Conservation (phyloP, 768 basidiomycete species). For the Tephrocybe sp. region DNA sequence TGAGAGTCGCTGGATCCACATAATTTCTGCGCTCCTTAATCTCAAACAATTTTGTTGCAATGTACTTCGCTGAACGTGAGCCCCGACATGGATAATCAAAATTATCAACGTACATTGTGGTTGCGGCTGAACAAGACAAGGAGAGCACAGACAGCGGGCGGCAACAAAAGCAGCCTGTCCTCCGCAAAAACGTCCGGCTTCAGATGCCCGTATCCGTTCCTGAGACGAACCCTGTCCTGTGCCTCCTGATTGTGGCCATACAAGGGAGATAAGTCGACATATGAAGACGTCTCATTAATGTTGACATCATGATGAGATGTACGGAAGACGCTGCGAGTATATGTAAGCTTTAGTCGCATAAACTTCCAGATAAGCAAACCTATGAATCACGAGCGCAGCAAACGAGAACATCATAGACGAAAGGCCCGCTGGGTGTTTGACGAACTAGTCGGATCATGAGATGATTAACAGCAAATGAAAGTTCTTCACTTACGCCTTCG, state of each 20-base stretch:
- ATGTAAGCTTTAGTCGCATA: not conserved
- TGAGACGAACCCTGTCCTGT: constrained; percentile 56
- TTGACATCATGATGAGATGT: constrained; percentile 65
- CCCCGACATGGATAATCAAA: not conserved
- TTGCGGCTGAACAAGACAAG: constrained; percentile 89
- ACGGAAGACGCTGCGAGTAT: constrained; percentile 69
- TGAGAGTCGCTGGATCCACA: constrained; percentile 50
- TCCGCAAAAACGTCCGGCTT: constrained; percentile 78
- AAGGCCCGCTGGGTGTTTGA: constrained; percentile 74
- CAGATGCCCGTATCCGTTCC: constrained; percentile 66
- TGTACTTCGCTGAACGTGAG: constrained; percentile 51
- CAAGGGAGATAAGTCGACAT: constrained; percentile 81
- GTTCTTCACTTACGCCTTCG: constrained; percentile 48
- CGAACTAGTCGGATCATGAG: constrained; percentile 53
- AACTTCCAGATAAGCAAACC: constrained; percentile 32
- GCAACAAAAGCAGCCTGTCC: constrained; percentile 75
- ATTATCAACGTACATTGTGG: constrained; percentile 63
- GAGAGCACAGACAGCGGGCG: constrained; percentile 72
- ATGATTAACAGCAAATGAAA: not conserved
- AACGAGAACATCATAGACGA: constrained; percentile 82
- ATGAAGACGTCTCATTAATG: constrained; percentile 85
- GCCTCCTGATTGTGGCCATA: constrained; percentile 72
- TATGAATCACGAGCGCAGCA: constrained; percentile 81
- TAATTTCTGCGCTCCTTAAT: constrained; percentile 78
- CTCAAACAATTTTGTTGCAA: constrained; percentile 72